A percentile compares a stretch with the other conserved stretches of the same genome.
phyloP scores from a whole-genome alignment of 768 basidiomycete species.

The Boletus vermiculosoides region DNA sequence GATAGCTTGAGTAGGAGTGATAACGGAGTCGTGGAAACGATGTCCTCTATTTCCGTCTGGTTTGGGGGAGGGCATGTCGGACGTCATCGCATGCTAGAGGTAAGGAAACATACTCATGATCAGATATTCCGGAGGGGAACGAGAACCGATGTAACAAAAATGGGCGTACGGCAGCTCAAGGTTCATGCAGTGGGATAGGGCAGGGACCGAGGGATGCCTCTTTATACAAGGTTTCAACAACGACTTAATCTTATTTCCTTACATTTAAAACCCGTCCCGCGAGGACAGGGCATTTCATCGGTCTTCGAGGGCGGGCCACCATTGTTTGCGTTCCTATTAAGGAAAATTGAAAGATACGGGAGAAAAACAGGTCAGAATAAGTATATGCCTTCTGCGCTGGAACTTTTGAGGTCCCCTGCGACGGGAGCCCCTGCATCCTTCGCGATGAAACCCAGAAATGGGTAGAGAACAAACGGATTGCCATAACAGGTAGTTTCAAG shows the following conservation, averaged over 20 bases:
- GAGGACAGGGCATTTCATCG: constrained; percentile 19
- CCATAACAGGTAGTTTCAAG: constrained; percentile 38
- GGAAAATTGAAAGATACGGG: constrained; percentile 35
- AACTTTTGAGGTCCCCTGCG: constrained; percentile 30
- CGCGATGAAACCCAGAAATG: constrained; percentile 33
- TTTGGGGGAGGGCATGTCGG: constrained; percentile 34
- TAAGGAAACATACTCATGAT: constrained; percentile 31
- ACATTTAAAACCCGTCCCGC: constrained; percentile 28
- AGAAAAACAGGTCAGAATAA: constrained; percentile 29
- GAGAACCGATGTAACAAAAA: constrained; percentile 32
- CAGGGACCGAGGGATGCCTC: constrained; percentile 31
- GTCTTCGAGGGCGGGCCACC: constrained; percentile 25
- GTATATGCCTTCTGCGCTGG: constrained; percentile 36
- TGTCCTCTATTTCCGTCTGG: constrained; percentile 34
- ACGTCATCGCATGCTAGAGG: constrained; percentile 37
- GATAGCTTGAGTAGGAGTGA: constrained; percentile 61
- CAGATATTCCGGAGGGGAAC: constrained; percentile 22
- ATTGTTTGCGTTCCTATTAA: constrained; percentile 33
- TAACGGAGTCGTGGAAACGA: constrained; percentile 24
- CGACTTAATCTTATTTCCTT: constrained; percentile 31
- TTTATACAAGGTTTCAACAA: constrained; percentile 38
- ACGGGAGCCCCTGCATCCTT: constrained; percentile 22
- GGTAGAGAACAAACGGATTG: constrained; percentile 37
- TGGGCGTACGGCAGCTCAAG: constrained; percentile 39
- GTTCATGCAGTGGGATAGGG: constrained; percentile 32